These are phyloP conservation scores for Mycena citricolor DNA, from an alignment of 1,284 basidiomycete species.

Conservation along the genomic window DNA sequence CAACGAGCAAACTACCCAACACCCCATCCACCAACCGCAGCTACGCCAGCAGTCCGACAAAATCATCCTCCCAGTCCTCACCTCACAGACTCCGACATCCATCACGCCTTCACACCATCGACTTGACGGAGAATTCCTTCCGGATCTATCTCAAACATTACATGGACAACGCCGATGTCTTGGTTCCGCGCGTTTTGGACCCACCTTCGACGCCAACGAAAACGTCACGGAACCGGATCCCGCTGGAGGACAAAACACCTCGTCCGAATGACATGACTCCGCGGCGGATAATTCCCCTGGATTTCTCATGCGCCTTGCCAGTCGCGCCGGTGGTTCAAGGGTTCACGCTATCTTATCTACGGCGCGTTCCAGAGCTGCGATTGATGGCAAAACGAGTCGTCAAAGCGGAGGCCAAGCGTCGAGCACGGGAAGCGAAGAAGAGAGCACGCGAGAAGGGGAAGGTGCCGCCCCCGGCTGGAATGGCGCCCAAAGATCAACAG, in stretches of 20 bases:
- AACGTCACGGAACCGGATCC: constrained; percentile 16
- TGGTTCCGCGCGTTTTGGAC: constrained; percentile 6
- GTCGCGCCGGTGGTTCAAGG: constrained; percentile 34
- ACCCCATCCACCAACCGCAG: constrained; percentile 9
- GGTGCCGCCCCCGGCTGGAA: constrained; percentile 10
- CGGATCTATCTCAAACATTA: constrained; percentile 74
- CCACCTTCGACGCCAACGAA: constrained; percentile 35
- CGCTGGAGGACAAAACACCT: constrained; percentile 25
- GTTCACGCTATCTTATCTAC: constrained; percentile 70
- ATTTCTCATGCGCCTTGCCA: constrained; percentile 4
- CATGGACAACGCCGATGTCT: constrained; percentile 52
- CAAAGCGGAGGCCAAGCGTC: constrained; percentile 52
- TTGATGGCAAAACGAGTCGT: constrained; percentile 62
- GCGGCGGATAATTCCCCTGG: constrained; percentile 23
- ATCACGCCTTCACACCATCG: constrained; percentile 57
- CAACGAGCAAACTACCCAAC: constrained; percentile 13
- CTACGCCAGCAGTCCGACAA: constrained; percentile 17
- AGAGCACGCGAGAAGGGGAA: constrained; percentile 24
- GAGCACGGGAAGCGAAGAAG: constrained; percentile 45
- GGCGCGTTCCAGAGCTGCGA: constrained; percentile 68
- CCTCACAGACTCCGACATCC: constrained; percentile 64
- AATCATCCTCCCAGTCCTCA: constrained; percentile 33
- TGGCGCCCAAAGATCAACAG: constrained; percentile 19
- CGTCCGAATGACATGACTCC: constrained; percentile 29
- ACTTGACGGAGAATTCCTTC: constrained; percentile 68